Evolutionary conservation across 805 yeast genomes (phyloP).

Genomic region (Metschnikowia orientalis): DNA sequence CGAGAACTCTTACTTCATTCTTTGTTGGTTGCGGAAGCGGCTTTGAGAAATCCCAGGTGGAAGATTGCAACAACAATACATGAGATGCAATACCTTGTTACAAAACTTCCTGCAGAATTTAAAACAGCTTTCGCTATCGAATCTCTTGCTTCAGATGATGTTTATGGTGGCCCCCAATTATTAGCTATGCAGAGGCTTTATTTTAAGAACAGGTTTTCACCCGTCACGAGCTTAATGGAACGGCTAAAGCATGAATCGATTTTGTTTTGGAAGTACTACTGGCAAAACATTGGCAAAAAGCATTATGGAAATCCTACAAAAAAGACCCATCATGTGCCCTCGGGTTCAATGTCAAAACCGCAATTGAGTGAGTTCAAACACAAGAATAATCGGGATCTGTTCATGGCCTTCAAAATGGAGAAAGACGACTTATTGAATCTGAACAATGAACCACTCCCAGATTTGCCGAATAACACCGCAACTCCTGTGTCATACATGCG

Average conservation of each 20-base stretch:
- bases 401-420: background rate
- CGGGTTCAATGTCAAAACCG: slow-evolving; percentile 1
- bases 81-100: slow-evolving; percentile 59
- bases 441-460: slow-evolving; percentile 1
- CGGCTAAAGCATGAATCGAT: slow-evolving; percentile 33
- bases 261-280: slow-evolving; percentile 52
- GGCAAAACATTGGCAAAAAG: slow-evolving; percentile 41
- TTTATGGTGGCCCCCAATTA: slow-evolving; percentile 60
- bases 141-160: slow-evolving; percentile 26
- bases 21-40: slow-evolving; percentile 42
- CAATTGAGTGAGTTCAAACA: background rate
- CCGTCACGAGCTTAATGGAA: slow-evolving; percentile 23
- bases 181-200: slow-evolving; percentile 48
- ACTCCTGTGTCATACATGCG: no score
- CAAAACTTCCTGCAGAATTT: slow-evolving; percentile 41
- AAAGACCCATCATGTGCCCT: slow-evolving; percentile 23
- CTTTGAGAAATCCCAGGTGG: slow-evolving; percentile 54
- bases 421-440: background rate
- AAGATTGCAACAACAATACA: slow-evolving; percentile 53
- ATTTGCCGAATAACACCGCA: no score
- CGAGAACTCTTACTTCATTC: slow-evolving; percentile 39
- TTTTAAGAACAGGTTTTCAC: slow-evolving; percentile 47
- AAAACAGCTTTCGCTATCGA: slow-evolving; percentile 44
- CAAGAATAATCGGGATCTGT: background rate
- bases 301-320: slow-evolving; percentile 35